A percentile compares a stretch with the other conserved stretches of the same genome.
phyloP scores from a whole-genome alignment of 2,329 filamentous ascomycete species.

The Microdochium trichocladiopsis region DNA sequence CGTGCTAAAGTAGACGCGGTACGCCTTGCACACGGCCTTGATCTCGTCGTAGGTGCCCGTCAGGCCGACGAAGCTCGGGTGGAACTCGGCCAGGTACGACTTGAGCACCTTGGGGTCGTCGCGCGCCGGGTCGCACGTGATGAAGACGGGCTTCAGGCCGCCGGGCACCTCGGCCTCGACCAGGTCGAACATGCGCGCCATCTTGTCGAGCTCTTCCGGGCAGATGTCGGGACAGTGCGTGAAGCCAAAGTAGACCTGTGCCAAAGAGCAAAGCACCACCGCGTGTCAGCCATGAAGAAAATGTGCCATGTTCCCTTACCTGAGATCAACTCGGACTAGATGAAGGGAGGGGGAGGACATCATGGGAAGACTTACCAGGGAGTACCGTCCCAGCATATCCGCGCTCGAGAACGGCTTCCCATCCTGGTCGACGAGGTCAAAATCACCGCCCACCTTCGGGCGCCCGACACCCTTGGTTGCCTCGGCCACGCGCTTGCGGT shows the following conservation, averaged over 20 bases:
- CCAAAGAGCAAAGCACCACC: too few relatives aligned
- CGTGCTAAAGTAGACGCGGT: slow-evolving; percentile 95
- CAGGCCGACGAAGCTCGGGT: slow-evolving; percentile 75
- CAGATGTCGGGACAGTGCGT: slow-evolving; percentile 98
- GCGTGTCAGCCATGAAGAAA: too few relatives aligned
- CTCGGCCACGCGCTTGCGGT: slow-evolving; percentile 81
- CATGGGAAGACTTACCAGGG: slow-evolving; percentile 64
- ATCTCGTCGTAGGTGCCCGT: slow-evolving; percentile 93
- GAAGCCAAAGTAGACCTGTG: slow-evolving; percentile 93
- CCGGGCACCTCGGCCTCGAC: slow-evolving; percentile 45
- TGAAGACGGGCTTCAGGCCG: slow-evolving; percentile 72
- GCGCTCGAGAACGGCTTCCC: slow-evolving; percentile 70
- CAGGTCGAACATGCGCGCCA: slow-evolving; percentile 88
- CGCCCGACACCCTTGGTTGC: slow-evolving; percentile 87
- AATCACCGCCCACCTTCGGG: slow-evolving; percentile 87
- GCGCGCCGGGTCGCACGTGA: slow-evolving; percentile 89
- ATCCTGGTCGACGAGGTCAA: slow-evolving; percentile 75
- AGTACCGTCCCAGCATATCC: slow-evolving; percentile 82
- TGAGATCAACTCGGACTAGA: too few relatives aligned
- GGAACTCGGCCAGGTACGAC: slow-evolving; percentile 85
- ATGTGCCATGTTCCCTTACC: too few relatives aligned
- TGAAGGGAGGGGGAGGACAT: too few relatives aligned
- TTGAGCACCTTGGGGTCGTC: slow-evolving; percentile 82
- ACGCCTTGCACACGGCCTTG: slow-evolving; percentile 90
- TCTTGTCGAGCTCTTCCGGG: slow-evolving; percentile 98